phyloP scores from a whole-genome alignment of 73 alveolate species.

The Loxodes magnus region DNA sequence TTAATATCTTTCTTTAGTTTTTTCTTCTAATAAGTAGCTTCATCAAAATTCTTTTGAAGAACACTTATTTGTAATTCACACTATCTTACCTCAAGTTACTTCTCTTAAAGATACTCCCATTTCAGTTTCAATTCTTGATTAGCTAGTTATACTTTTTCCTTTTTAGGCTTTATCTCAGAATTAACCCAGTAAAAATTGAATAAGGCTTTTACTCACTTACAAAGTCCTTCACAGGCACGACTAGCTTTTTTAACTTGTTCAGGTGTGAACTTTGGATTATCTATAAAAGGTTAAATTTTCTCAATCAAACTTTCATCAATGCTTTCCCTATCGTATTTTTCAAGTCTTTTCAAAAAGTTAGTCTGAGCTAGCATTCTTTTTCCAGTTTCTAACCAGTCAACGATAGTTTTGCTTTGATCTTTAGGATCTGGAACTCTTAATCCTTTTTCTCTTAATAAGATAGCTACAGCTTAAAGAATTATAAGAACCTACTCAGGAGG shows the following conservation, averaged over 20 bases:
- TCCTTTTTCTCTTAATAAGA: conserved; percentile 46
- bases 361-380: conserved; percentile 54
- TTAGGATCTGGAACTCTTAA: conserved; percentile 50
- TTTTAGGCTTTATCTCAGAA: conserved; percentile 80
- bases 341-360: conserved; percentile 46
- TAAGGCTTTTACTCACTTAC: conserved; percentile 69
- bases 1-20: conserved; percentile 64
- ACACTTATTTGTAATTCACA: conserved; percentile 70
- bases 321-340: conserved; percentile 52
- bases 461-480: conserved; percentile 73
- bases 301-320: conserved; percentile 51
- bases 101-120: conserved; percentile 54
- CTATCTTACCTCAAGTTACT: conserved; percentile 59
- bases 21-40: conserved; percentile 66
- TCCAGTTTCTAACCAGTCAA: conserved; percentile 77
- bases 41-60: conserved; percentile 76
- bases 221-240: conserved; percentile 76
- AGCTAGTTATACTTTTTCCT: conserved; percentile 83
- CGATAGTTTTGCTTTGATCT: conserved; percentile 9
- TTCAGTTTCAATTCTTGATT: conserved; percentile 55
- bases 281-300: conserved; percentile 39
- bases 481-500: conserved; percentile 89
- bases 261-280: conserved; percentile 51
- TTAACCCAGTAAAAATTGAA: conserved; percentile 62
- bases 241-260: conserved; percentile 54